These are phyloP conservation scores for Meira nashicola DNA, from an alignment of 1,284 basidiomycete species.

Conservation along the genomic window DNA sequence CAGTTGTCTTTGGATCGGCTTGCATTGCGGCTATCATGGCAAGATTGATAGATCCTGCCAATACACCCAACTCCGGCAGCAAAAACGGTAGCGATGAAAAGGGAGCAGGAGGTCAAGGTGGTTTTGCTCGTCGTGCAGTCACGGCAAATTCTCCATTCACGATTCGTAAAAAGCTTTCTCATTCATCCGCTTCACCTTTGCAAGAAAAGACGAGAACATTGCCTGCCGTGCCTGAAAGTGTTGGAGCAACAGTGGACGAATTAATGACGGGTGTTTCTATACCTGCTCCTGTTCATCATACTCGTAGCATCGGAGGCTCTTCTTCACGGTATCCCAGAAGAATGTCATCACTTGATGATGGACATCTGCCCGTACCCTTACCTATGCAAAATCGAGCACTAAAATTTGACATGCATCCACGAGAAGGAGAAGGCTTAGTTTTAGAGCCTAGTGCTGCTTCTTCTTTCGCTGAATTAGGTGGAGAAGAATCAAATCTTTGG, in stretches of 20 bases:
- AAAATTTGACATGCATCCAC: neutral
- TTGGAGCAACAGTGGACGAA: slow-evolving; percentile 22
- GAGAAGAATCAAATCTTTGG: too few species aligned
- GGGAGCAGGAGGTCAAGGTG: too few species aligned
- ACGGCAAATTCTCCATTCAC: too few species aligned
- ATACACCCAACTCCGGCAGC: neutral
- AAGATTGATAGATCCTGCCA: slow-evolving; percentile 29
- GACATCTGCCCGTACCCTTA: neutral
- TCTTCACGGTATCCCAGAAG: neutral
- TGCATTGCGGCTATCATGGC: slow-evolving; percentile 32
- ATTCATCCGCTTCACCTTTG: too few species aligned
- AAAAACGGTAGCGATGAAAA: too few species aligned
- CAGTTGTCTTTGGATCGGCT: slow-evolving; percentile 27
- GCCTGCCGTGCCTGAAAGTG: slow-evolving; percentile 41
- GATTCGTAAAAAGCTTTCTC: too few species aligned
- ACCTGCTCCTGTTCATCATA: neutral
- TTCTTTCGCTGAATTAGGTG: too few species aligned
- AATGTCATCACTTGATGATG: neutral
- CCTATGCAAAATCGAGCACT: neutral
- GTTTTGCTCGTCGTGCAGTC: too few species aligned
- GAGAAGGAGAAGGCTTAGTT: neutral
- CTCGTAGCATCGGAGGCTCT: neutral
- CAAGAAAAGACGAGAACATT: slow-evolving; percentile 25
- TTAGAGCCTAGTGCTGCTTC: neutral
- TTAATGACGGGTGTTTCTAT: slow-evolving; percentile 7